Evolutionary conservation across 768 basidiomycete genomes (phyloP), one percentile per base, ranked within the genome.

Genomic region (Asterophora lycoperdoides): DNA sequence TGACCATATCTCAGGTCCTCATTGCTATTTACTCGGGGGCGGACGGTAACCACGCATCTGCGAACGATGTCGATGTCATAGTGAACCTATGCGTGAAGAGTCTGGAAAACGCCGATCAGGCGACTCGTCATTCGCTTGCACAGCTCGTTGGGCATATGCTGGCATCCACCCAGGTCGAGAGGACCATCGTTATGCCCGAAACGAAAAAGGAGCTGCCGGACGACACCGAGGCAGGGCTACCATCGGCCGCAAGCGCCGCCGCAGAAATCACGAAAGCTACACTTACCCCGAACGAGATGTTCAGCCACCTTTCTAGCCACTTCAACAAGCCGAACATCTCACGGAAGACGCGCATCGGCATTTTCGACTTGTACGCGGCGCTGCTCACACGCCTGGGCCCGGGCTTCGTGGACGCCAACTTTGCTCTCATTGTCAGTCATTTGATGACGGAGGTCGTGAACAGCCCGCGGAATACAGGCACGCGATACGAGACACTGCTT

Each of bases 281-380:
- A 32, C 70, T 92, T 47, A 78, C 80, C 0, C 80, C 85, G 0
- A 67, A 67, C 13, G 91, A 94, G 57, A 95, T 97, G 93, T 68
- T 97, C 8, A 63, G 62, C n/a, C 81, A 83, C 44, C 76, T 98
- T 3, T 92, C 93, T 0, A 65, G 66, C 0, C 85, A 86, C 23
- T 90, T 92, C 70, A 95, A 91, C 72, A 89, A 85, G 62, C 68
- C 80, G 1, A 73, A 79, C 32, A 59, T 79, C 0, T 74, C 86
- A 1, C 81, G 88, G 33, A 84, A 84, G 65, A 79, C 80, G 2
- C 80, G 89, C 17, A 84, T 92, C 29, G 93, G 91, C 6, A 78
- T 98, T 18, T 85, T 96, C 61, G 91, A 96, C 54, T 84, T 91
- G 56, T 96, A 97, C 59, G 77, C 83, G 5, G 80, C 88, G 0